Percentiles rank a stretch among this genome's conserved stretches.
phyloP scores from a whole-genome alignment of 345 rosid genomes.

The Eutrema yunnanense region DNA sequence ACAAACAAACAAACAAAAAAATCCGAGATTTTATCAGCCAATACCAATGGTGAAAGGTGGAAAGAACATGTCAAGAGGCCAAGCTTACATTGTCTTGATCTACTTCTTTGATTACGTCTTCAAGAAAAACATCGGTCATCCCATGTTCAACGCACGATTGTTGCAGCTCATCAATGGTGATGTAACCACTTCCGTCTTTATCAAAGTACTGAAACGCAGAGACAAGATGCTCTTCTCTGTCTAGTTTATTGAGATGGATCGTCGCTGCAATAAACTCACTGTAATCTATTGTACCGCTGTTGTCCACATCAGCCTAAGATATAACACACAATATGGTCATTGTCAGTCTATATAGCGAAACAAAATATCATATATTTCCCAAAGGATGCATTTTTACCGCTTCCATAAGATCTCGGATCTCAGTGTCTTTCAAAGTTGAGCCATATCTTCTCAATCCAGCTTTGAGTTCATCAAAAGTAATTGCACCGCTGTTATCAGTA shows the following conservation, averaged over 20 bases:
- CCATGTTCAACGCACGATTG: conserved; percentile 93
- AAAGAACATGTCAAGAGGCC: not conserved
- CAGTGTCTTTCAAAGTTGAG: conserved; percentile 86
- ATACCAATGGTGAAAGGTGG: not conserved
- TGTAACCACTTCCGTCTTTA: conserved; percentile 94
- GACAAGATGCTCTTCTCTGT: conserved; percentile 97
- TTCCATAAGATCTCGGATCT: conserved; percentile 96
- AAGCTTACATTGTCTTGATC: conserved; percentile 92
- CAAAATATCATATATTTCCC: not conserved
- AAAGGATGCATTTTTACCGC: conserved; percentile 49
- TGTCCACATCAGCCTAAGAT: conserved; percentile 92
- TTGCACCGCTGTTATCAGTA: conserved; percentile 95
- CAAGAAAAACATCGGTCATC: conserved; percentile 86
- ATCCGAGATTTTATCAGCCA: not conserved
- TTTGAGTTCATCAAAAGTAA: conserved; percentile 96
- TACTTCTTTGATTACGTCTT: conserved; percentile 90
- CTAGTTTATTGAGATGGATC: conserved; percentile 90
- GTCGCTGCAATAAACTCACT: conserved; percentile 98
- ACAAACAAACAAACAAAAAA: not conserved
- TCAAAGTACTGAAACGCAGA: conserved; percentile 96
- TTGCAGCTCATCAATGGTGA: conserved; percentile 95
- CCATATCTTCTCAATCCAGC: conserved; percentile 96
- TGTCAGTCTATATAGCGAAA: not conserved
- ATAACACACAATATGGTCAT: not conserved
- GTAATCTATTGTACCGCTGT: conserved; percentile 95